These are phyloP conservation scores for Cucurbita argyrosperma DNA, from an alignment of 306 rosid genomes.

Conservation along the genomic window DNA sequence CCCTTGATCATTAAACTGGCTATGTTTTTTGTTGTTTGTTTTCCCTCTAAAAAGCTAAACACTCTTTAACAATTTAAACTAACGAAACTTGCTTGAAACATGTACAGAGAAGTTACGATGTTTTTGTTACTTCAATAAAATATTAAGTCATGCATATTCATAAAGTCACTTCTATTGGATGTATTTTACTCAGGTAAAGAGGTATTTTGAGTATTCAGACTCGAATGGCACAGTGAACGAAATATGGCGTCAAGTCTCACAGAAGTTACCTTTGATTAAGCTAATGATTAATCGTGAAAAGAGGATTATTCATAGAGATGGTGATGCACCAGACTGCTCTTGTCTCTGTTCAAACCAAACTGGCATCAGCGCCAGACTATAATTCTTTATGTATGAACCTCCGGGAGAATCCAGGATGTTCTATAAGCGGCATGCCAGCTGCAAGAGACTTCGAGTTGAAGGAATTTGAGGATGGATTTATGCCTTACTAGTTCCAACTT, in stretches of 20 bases:
- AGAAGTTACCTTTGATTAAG: conserved; percentile 62
- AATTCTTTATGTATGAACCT: not conserved
- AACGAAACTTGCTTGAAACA: not conserved
- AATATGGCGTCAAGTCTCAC: conserved; percentile 84
- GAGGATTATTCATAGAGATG: conserved; percentile 43
- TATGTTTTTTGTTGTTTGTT: not conserved
- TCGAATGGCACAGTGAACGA: conserved; percentile 50
- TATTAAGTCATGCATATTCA: not conserved
- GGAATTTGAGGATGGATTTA: not conserved
- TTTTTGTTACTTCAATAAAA: not conserved
- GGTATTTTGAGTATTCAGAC: conserved; percentile 48
- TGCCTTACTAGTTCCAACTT: not conserved
- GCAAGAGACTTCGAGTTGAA: not conserved
- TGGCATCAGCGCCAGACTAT: not conserved
- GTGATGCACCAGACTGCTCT: conserved; percentile 34
- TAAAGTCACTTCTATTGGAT: not conserved
- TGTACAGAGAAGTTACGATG: not conserved
- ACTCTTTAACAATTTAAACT: not conserved
- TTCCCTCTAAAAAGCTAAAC: not conserved
- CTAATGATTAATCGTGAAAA: conserved; percentile 69
- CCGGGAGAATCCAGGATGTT: not conserved
- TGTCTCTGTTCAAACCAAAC: conserved; percentile 69
- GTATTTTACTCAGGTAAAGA: conserved; percentile 50
- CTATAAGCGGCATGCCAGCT: not conserved
- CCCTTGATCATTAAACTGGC: not conserved